Conservation (phyloP, 2,329 filamentous ascomycete genomes). For the Juglanconis juglandina region DNA sequence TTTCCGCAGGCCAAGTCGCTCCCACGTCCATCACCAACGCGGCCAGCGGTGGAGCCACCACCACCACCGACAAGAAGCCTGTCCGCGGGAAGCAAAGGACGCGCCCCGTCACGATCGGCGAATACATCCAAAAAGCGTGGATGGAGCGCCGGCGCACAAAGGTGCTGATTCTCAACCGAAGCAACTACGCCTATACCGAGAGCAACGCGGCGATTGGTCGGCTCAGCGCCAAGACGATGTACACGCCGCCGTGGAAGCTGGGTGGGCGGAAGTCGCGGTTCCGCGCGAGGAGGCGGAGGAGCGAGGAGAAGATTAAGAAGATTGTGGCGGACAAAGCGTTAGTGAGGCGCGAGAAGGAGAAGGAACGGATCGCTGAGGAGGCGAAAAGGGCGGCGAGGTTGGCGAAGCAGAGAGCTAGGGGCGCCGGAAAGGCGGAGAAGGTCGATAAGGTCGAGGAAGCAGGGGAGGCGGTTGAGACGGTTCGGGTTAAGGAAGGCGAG, state of each 20-base stretch:
- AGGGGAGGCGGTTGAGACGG: background rate
- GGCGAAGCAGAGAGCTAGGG: constrained; percentile 20
- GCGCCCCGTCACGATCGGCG: constrained; percentile 7
- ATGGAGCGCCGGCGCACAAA: constrained; percentile 33
- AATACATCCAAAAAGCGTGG: constrained; percentile 18
- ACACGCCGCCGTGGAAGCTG: constrained; percentile 47
- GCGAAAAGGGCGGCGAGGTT: constrained; percentile 21
- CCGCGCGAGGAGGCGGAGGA: constrained; percentile 25
- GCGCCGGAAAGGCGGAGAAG: constrained; percentile 13
- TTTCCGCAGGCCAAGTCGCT: background rate
- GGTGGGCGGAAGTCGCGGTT: constrained; percentile 49
- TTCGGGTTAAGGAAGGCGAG: background rate
- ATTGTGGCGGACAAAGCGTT: constrained; percentile 22
- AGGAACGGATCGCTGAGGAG: constrained; percentile 21
- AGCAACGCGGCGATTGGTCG: constrained; percentile 58
- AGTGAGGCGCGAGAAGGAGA: constrained; percentile 23
- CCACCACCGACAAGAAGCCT: background rate
- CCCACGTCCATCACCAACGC: background rate
- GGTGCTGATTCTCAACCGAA: constrained; percentile 43
- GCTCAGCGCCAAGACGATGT: constrained; percentile 48
- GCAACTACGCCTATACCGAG: constrained; percentile 58
- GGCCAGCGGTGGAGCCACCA: background rate
- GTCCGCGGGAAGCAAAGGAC: constrained; percentile 1
- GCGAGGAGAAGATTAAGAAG: constrained; percentile 15
- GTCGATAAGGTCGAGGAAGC: background rate